Evolutionary conservation across 2,329 filamentous ascomycete species (phyloP).

Genomic region (Catunica adiposa): DNA sequence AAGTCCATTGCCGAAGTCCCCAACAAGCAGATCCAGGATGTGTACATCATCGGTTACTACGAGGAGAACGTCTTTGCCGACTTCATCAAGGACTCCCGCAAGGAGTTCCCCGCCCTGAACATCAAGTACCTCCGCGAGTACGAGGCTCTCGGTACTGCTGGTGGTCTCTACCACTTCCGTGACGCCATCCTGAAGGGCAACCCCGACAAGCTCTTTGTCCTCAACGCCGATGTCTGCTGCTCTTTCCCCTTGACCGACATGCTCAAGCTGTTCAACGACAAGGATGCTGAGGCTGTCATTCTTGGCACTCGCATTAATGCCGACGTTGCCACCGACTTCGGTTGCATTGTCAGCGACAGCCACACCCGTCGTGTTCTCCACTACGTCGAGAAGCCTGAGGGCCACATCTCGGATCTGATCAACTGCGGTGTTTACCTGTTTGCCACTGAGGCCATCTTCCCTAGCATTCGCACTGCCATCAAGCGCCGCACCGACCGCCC

Average conservation of each 20-base stretch:
- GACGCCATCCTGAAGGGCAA: slow-evolving; percentile 94
- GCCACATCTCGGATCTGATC: slow-evolving; percentile 94
- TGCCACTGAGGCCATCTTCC: slow-evolving; percentile 88
- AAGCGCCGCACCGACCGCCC: slow-evolving; percentile 88
- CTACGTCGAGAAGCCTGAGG: slow-evolving; percentile 98
- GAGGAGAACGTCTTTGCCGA: slow-evolving; percentile 93
- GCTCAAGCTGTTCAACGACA: slow-evolving; percentile 85
- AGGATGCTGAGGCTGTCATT: slow-evolving; percentile 91
- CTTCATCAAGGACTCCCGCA: slow-evolving; percentile 83
- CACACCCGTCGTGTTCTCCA: slow-evolving; percentile 92
- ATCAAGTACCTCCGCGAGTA: slow-evolving; percentile 97
- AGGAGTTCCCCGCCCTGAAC: slow-evolving; percentile 71
- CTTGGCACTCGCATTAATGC: slow-evolving; percentile 81
- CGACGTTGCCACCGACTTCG: slow-evolving; percentile 88
- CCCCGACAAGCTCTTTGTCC: slow-evolving; percentile 87
- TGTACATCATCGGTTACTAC: slow-evolving; percentile 97
- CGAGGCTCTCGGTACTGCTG: slow-evolving; percentile 85
- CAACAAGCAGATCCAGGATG: slow-evolving; percentile 66
- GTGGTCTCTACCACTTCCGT: slow-evolving; percentile 96
- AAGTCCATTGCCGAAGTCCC: slow-evolving; percentile 80
- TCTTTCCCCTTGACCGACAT: slow-evolving; percentile 93
- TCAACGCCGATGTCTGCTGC: slow-evolving; percentile 98
- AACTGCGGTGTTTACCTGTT: slow-evolving; percentile 99
- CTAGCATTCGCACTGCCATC: slow-evolving; percentile 82
- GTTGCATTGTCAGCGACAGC: slow-evolving; percentile 88